phyloP scores from a whole-genome alignment of 2,329 filamentous ascomycete genomes.

The Botryotinia convoluta region DNA sequence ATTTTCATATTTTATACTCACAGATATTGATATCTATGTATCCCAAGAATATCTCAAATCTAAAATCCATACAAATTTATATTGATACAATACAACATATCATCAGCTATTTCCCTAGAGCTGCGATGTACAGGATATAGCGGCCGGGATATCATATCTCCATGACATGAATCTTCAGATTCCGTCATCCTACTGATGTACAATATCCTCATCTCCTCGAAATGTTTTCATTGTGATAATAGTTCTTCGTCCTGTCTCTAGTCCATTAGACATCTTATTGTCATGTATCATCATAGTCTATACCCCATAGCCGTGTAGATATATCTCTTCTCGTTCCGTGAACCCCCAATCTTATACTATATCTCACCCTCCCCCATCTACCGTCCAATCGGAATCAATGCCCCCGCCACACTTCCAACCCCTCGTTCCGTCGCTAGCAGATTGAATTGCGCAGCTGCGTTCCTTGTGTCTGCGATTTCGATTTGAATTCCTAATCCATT shows the following conservation, averaged over 20 bases:
- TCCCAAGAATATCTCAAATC: no score
- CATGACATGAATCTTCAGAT: rapidly evolving
- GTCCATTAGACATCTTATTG: not conserved
- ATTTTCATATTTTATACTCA: no score
- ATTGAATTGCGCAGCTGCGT: constrained; percentile 94
- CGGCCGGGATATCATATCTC: not conserved
- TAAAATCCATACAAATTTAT: no score
- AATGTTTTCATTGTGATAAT: not conserved
- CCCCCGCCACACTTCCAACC: constrained; percentile 79
- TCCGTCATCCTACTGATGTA: rapidly evolving
- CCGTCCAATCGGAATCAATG: constrained; percentile 84
- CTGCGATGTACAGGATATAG: no score
- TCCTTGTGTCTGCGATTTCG: constrained; percentile 87
- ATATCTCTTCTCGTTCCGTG: not conserved
- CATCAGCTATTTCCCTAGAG: no score
- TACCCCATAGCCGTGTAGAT: not conserved
- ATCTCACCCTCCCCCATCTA: not conserved
- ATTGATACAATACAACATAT: no score
- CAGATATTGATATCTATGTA: no score
- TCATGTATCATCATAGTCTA: not conserved
- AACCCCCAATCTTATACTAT: not conserved
- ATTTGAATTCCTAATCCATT: constrained; percentile 77
- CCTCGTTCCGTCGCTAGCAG: constrained; percentile 91
- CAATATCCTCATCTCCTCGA: not conserved
- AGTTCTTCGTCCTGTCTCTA: not conserved